These are phyloP conservation scores for Crithidia expoeki DNA, from an alignment of 208 protist species.

Conservation along the genomic window DNA sequence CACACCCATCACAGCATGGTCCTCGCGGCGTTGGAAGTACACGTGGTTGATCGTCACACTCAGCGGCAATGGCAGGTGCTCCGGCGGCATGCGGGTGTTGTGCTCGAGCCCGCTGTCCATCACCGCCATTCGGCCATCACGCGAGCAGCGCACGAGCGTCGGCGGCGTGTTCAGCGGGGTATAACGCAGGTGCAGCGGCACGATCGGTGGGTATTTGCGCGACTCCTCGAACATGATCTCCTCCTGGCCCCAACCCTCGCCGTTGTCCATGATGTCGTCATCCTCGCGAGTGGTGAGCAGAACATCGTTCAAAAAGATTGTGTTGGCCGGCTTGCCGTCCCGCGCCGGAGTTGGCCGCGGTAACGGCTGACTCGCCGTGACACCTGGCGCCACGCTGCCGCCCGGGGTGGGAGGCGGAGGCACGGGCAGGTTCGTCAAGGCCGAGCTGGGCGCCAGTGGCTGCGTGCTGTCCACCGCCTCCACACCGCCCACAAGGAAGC, in stretches of 20 bases:
- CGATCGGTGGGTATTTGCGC: slow-evolving; percentile 87
- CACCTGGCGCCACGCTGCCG: background rate
- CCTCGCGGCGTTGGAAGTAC: slow-evolving; percentile 91
- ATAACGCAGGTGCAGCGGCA: slow-evolving; percentile 91
- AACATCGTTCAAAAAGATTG: slow-evolving; percentile 71
- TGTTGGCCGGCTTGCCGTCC: slow-evolving; percentile 71
- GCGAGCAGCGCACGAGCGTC: slow-evolving; percentile 79
- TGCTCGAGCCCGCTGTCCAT: slow-evolving; percentile 45
- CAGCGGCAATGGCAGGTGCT: slow-evolving; percentile 86
- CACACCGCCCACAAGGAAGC: slow-evolving; percentile 73
- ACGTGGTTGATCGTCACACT: slow-evolving; percentile 93
- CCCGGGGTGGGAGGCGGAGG: slow-evolving; percentile 10
- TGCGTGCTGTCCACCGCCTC: slow-evolving; percentile 82
- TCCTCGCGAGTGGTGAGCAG: slow-evolving; percentile 76
- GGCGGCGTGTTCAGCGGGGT: slow-evolving; percentile 92
- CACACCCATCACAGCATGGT: slow-evolving; percentile 86
- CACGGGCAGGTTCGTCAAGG: slow-evolving; percentile 13
- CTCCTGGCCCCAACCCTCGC: slow-evolving; percentile 82
- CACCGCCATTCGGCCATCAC: slow-evolving; percentile 57
- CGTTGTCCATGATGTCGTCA: slow-evolving; percentile 84
- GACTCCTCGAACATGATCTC: slow-evolving; percentile 83
- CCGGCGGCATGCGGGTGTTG: slow-evolving; percentile 43
- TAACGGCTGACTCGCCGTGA: slow-evolving; percentile 30
- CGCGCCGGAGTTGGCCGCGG: slow-evolving; percentile 35
- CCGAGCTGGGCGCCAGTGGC: slow-evolving; percentile 43